phyloP scores from a whole-genome alignment of 2,329 filamentous ascomycete genomes.

The Chrysoporthe cubensis region DNA sequence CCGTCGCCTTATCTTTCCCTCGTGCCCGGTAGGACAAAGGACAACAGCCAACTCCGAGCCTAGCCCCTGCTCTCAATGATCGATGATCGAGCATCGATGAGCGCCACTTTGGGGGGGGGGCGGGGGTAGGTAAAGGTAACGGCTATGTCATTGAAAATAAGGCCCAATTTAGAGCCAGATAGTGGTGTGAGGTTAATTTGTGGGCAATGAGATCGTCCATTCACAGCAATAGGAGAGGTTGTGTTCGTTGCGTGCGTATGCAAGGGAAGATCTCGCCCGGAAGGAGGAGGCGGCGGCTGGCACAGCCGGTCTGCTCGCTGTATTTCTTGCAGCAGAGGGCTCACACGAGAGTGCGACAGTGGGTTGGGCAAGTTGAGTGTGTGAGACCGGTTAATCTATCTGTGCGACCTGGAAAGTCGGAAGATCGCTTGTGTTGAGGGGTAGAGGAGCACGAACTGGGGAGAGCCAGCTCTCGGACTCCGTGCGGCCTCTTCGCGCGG shows the following conservation, averaged over 20 bases:
- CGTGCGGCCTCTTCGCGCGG: constrained; percentile 7
- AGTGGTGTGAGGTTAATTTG: background rate
- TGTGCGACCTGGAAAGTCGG: constrained; percentile 20
- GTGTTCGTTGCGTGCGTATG: constrained; percentile 18
- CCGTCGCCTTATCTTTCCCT: constrained; percentile 8
- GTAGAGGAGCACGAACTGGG: background rate
- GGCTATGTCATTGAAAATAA: background rate
- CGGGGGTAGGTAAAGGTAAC: background rate
- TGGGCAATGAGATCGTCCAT: background rate
- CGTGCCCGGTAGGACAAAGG: constrained; percentile 18
- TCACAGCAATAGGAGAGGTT: background rate
- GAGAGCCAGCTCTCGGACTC: background rate
- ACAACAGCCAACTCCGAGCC: background rate
- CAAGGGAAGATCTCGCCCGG: constrained; percentile 17
- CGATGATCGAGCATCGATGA: background rate
- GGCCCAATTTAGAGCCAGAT: background rate
- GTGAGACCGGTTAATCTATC: constrained; percentile 27
- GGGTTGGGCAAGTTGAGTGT: constrained; percentile 26
- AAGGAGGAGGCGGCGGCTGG: background rate
- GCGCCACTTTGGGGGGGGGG: background rate
- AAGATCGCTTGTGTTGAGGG: constrained; percentile 12
- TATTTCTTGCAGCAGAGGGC: background rate
- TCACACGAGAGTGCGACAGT: constrained; percentile 21
- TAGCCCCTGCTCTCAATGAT: background rate
- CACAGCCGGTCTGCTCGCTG: background rate